Evolutionary conservation across 2,329 filamentous ascomycete genomes (phyloP).

Genomic region (Xylariales sp.): DNA sequence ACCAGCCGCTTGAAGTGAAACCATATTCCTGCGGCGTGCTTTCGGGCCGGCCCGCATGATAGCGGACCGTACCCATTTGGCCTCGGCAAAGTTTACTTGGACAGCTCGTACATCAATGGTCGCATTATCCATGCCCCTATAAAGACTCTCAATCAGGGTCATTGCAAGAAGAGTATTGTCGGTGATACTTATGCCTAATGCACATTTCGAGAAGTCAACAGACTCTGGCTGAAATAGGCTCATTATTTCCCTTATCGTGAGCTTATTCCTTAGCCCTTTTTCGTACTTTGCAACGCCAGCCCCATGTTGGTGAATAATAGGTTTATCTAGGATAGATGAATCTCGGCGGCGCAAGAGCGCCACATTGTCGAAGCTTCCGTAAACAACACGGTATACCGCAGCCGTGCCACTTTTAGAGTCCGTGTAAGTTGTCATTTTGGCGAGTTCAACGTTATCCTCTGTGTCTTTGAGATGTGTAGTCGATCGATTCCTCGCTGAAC

Average conservation of each 20-base stretch:
- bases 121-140: conserved; percentile 3
- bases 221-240: conserved; percentile 12
- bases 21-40: neutral
- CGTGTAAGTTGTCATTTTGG: neutral
- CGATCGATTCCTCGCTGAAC: neutral
- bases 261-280: neutral
- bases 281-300: neutral
- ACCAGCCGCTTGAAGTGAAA: neutral
- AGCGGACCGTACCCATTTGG: conserved; percentile 7
- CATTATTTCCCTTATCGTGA: conserved; percentile 3
- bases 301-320: neutral
- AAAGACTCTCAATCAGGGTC: conserved; percentile 19
- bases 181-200: neutral
- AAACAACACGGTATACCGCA: conserved; percentile 4
- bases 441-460: neutral
- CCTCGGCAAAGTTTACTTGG: neutral
- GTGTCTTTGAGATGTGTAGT: neutral
- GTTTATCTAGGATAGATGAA: neutral
- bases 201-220: conserved; percentile 22
- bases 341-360: conserved; percentile 9
- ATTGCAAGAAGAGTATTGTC: neutral
- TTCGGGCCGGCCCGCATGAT: neutral
- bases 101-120: conserved; percentile 27
- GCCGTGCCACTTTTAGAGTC: neutral
- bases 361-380: conserved; percentile 7